Evolutionary conservation across 2,329 filamentous ascomycete genomes (phyloP), one percentile per base, ranked within the genome.

Genomic region (Diplodia corticola): DNA sequence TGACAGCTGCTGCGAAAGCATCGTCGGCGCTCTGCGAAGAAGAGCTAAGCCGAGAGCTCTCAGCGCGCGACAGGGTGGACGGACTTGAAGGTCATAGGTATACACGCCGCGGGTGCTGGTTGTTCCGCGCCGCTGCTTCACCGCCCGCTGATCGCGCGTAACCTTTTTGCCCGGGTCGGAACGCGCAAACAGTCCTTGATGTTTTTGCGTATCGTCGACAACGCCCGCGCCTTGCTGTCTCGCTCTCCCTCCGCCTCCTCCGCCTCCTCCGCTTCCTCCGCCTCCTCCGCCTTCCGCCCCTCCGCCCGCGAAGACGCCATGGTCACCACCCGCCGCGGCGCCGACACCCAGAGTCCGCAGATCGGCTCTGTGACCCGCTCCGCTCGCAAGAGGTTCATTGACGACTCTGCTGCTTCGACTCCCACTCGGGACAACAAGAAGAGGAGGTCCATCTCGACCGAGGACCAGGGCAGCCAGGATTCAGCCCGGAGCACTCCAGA

Each of bases 171-270:
- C n/a, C n/a, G 60, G n/a, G 59, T 15, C 22, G n/a, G n/a, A n/a
- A n/a, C n/a, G n/a, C n/a, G n/a, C n/a, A n/a, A n/a, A n/a, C n/a
- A n/a, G n/a, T n/a, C n/a, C n/a, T n/a, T n/a, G 69, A 77, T 77
- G 76, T 74, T 77, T 63, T 68, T 72, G 63, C 71, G 71, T 68
- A 70, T 76, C 65, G 70, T 74, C 67, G 70, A 71, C 66, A 72
- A 70, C 24, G 73, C 75, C 61, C 72, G 70, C 69, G 69, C 71
- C 68, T 71, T 75, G 49, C 67, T 77, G 44, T 73, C 71, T 57
- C 74, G 74, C 48, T 75, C 73, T 33, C 74, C 74, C 37, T 76
- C 75, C 35, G 30, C 20, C 28, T 40, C n/a, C n/a, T 28, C 28
- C 6, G 12, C 12, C 7, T 73, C 71, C 57, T 73, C 74, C 49